These are phyloP conservation scores for Termitomyces sp. DNA, from an alignment of 768 basidiomycete genomes.

Conservation along the genomic window DNA sequence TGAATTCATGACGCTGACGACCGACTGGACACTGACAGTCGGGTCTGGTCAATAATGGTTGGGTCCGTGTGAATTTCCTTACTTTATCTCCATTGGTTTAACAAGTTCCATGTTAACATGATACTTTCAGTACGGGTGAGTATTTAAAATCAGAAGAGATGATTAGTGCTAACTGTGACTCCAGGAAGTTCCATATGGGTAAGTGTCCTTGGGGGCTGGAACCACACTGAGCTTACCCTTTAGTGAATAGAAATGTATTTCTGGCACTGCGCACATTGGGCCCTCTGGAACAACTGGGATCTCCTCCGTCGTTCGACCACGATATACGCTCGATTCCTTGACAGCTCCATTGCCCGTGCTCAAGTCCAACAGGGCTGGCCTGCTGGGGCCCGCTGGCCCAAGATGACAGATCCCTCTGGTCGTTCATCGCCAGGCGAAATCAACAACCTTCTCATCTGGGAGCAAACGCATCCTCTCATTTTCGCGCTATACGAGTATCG, in stretches of 20 bases:
- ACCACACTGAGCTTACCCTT: neutral
- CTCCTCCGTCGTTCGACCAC: slow-evolving; percentile 39
- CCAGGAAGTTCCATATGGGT: slow-evolving; percentile 57
- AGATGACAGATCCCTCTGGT: slow-evolving; percentile 59
- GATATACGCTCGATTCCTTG: slow-evolving; percentile 45
- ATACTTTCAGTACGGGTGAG: slow-evolving; percentile 31
- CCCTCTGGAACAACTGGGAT: slow-evolving; percentile 57
- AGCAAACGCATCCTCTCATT: slow-evolving; percentile 54
- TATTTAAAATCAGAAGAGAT: neutral
- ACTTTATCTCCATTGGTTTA: neutral
- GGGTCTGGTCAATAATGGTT: slow-evolving; percentile 51
- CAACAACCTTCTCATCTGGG: slow-evolving; percentile 61
- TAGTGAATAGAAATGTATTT: slow-evolving; percentile 41
- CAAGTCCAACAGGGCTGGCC: slow-evolving; percentile 48
- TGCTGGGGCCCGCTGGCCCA: slow-evolving; percentile 56
- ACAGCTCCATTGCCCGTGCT: slow-evolving; percentile 39
- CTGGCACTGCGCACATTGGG: slow-evolving; percentile 58
- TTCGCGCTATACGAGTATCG: slow-evolving; percentile 58
- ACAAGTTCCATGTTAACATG: neutral
- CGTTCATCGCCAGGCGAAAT: slow-evolving; percentile 55
- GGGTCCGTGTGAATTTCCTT: slow-evolving; percentile 31
- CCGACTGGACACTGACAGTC: slow-evolving; percentile 27
- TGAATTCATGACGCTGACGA: neutral
- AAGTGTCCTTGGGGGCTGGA: slow-evolving; percentile 22
- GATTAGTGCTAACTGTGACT: neutral